Percentiles rank a stretch among this genome's conserved stretches.
Evolutionary conservation across 1,284 basidiomycete species (phyloP).

Genomic region (Ustilago trichophora): DNA sequence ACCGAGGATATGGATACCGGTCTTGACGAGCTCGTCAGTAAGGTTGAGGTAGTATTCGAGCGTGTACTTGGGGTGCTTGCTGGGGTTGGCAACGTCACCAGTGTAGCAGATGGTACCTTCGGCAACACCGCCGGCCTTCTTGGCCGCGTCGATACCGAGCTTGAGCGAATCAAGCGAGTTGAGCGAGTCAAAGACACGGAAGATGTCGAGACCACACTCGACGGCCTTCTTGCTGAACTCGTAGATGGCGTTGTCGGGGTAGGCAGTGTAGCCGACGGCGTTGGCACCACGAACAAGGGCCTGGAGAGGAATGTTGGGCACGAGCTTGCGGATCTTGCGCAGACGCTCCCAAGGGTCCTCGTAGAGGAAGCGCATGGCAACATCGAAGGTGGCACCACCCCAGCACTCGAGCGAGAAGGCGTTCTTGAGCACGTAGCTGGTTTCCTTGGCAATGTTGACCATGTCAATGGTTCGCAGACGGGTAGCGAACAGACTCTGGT

Average conservation of each 20-base stretch:
- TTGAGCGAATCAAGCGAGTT: constrained; percentile 64
- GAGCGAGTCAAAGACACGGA: constrained; percentile 98
- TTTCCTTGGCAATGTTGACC: constrained; percentile 98
- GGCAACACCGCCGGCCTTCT: constrained; percentile 98
- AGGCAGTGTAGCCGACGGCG: constrained; percentile 98
- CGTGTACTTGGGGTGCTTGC: constrained; percentile 93
- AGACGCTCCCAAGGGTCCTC: constrained; percentile 99
- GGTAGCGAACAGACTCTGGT: constrained; percentile 96
- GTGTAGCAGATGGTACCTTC: constrained; percentile 91
- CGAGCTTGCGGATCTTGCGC: constrained; percentile 90
- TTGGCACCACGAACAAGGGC: constrained; percentile 98
- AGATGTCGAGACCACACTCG: constrained; percentile 98
- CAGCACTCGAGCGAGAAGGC: constrained; percentile 98
- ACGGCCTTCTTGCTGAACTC: constrained; percentile 83
- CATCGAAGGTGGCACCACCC: constrained; percentile 99
- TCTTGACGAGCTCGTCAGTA: constrained; percentile 88
- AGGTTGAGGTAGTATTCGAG: constrained; percentile 98
- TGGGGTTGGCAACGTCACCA: constrained; percentile 93
- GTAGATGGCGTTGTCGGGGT: constrained; percentile 99
- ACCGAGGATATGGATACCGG: constrained; percentile 96
- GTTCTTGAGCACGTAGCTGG: constrained; percentile 84
- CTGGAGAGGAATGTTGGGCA: constrained; percentile 98
- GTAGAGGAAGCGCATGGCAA: constrained; percentile 99
- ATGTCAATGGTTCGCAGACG: constrained; percentile 96
- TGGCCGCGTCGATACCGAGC: constrained; percentile 88